These are phyloP conservation scores for Boletus tomentosulus DNA, from an alignment of 768 basidiomycete species.

Conservation along the genomic window DNA sequence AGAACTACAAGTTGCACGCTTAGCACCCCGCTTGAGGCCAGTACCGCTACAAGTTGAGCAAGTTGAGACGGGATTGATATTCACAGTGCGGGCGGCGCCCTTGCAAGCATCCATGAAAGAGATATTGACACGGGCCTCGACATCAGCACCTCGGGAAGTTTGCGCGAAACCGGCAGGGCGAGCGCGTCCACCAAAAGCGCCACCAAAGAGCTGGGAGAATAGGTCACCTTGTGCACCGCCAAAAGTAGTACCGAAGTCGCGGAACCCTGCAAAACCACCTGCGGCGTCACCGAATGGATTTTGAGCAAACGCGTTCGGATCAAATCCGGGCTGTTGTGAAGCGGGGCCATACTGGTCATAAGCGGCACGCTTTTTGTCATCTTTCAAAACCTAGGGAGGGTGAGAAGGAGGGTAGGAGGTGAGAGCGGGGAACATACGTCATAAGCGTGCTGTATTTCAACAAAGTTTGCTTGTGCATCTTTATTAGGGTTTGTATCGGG, in stretches of 20 bases:
- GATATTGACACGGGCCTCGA: conserved; percentile 72
- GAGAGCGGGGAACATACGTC: conserved; percentile 57
- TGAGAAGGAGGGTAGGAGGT: conserved; percentile 18
- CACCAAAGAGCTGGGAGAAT: conserved; percentile 83
- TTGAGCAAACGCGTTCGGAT: conserved; percentile 76
- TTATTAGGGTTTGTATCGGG: conserved; percentile 97
- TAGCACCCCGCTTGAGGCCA: conserved; percentile 83
- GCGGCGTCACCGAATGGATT: conserved; percentile 44
- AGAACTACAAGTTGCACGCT: conserved; percentile 69
- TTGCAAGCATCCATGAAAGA: conserved; percentile 95
- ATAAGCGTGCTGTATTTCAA: conserved; percentile 96
- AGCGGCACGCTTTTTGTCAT: conserved; percentile 86
- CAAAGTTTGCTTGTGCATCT: conserved; percentile 84
- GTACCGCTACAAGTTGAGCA: conserved; percentile 82
- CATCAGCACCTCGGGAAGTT: conserved; percentile 65
- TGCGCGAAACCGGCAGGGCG: conserved; percentile 42
- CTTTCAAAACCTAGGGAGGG: conserved; percentile 73
- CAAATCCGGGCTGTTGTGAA: conserved; percentile 91
- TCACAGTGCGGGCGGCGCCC: conserved; percentile 73
- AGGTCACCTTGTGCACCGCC: conserved; percentile 57
- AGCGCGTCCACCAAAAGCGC: conserved; percentile 48
- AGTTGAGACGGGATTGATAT: conserved; percentile 74
- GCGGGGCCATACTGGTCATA: conserved; percentile 93
- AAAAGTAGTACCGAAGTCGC: conserved; percentile 63
- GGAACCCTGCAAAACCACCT: conserved; percentile 70